Base-by-base conservation (phyloP, 108 stramenopile species). In the Stephanodiscus minutulus region DNA sequence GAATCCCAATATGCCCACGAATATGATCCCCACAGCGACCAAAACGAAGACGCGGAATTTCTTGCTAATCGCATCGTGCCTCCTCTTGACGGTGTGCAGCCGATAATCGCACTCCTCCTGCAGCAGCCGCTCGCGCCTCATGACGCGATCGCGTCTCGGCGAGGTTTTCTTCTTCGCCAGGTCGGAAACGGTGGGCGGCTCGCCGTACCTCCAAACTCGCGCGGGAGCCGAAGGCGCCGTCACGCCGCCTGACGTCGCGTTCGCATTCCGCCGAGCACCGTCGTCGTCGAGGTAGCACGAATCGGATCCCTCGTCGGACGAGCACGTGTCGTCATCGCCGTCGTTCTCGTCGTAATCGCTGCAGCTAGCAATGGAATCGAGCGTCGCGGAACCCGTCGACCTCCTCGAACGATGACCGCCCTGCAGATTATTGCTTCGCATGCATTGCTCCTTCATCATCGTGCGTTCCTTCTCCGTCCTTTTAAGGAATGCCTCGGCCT, bases 81-180 rank as follows among this genome's bases (percentile, higher is more conserved):
- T 65, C 25, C 54, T 44, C 33, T 54, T 57, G 5, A 70, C 24
- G 17, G 46, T 36, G 52, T 39, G 64, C 27, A 77, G 29, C 44
- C 58, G 63, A 50, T 69, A 77, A 46, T 77, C 77, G 43, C 66
- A 71, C 48, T 70, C 69, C 46, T 77, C 77, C 35, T 77, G 69
- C 9, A 77, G 41, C 20, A 77, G 41, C 28, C 77, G 69, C 31
- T 77, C 70, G 1, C 70, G 64, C 52, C 64, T 57, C 70, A 77
- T 71, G 15, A 39, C 50, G 48, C 48, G 43, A 61, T 77, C 77
- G 33, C 55, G 13, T 36, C 15, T 58, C 18, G 57, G 5, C 33
- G 58, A 41, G 13, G 46, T 55, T 29, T 39, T 52, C 39, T 36
- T 65, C 43, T 48, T 44, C 36, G 46, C 44, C 5, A 59, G 28